Conservation (phyloP, 495 filamentous ascomycete genomes). For the Podospora anserina region DNA sequence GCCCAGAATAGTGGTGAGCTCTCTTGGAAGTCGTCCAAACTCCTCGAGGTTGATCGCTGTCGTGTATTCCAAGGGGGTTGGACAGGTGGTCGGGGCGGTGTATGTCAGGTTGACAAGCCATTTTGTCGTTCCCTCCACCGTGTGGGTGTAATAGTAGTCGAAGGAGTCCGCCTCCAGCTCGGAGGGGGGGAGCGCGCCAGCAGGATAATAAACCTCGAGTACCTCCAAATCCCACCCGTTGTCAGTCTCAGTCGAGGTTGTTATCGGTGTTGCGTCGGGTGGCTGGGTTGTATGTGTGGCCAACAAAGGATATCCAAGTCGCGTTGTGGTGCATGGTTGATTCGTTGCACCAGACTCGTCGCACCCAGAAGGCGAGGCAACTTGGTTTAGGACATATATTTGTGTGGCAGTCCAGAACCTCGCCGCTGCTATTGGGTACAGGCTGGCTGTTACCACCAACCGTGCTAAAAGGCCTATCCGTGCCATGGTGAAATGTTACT, state of each 20-base stretch:
- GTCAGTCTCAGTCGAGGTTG: too few species aligned
- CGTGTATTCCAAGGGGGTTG: background rate
- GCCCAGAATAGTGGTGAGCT: background rate
- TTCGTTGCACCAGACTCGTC: background rate
- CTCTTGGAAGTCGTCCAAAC: background rate
- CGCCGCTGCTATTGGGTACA: background rate
- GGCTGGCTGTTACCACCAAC: background rate
- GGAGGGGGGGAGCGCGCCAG: background rate
- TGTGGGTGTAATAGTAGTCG: too few species aligned
- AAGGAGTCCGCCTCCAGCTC: background rate
- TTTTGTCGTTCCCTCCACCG: background rate
- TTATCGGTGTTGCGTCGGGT: too few species aligned
- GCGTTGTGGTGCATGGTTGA: background rate
- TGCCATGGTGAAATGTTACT: background rate
- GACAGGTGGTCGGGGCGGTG: background rate
- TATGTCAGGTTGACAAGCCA: background rate
- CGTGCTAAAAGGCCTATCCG: background rate
- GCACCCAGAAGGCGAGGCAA: background rate
- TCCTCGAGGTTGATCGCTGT: background rate
- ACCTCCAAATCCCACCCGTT: too few species aligned
- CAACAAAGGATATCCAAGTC: too few species aligned
- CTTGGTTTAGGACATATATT: background rate
- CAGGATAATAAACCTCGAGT: too few species aligned
- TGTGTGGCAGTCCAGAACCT: background rate
- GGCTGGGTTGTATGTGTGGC: background rate